Percentiles rank a stretch among this genome's conserved stretches.
These are phyloP conservation scores for Saccharomycopsis javanensis DNA, from an alignment of 805 yeast genomes.

Conservation along the genomic window DNA sequence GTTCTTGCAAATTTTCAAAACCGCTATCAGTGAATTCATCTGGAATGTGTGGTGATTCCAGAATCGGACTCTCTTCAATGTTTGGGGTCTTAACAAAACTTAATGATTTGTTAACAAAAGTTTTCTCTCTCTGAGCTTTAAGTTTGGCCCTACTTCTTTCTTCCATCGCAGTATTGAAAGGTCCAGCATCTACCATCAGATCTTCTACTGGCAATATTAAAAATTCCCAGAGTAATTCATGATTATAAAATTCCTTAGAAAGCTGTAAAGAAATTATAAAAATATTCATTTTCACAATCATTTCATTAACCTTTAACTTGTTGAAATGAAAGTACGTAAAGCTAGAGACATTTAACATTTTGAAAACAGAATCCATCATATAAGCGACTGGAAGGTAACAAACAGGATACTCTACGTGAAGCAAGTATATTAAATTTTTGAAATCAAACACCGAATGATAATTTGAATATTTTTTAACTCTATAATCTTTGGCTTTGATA, in stretches of 20 bases:
- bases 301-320: slow-evolving; percentile 39
- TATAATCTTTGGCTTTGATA: background rate
- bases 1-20: slow-evolving; percentile 20
- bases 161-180: slow-evolving; percentile 6
- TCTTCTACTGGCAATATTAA: slow-evolving; percentile 26
- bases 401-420: slow-evolving; percentile 31
- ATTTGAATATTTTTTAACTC: slow-evolving; percentile 16
- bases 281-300: slow-evolving; percentile 39
- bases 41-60: slow-evolving; percentile 14
- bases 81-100: background rate
- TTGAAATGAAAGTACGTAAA: slow-evolving; percentile 29
- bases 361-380: slow-evolving; percentile 19
- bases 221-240: slow-evolving; percentile 37
- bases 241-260: slow-evolving; percentile 27
- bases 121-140: slow-evolving; percentile 9
- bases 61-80: slow-evolving; percentile 11
- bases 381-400: slow-evolving; percentile 26
- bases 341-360: slow-evolving; percentile 23
- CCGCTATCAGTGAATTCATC: slow-evolving; percentile 20
- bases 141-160: slow-evolving; percentile 13
- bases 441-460: slow-evolving; percentile 28
- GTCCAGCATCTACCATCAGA: background rate
- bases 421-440: slow-evolving; percentile 26
- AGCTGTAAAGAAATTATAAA: slow-evolving; percentile 34
- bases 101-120: background rate